phyloP scores from a whole-genome alignment of 83 land plant species.

The Larix sibirica region DNA sequence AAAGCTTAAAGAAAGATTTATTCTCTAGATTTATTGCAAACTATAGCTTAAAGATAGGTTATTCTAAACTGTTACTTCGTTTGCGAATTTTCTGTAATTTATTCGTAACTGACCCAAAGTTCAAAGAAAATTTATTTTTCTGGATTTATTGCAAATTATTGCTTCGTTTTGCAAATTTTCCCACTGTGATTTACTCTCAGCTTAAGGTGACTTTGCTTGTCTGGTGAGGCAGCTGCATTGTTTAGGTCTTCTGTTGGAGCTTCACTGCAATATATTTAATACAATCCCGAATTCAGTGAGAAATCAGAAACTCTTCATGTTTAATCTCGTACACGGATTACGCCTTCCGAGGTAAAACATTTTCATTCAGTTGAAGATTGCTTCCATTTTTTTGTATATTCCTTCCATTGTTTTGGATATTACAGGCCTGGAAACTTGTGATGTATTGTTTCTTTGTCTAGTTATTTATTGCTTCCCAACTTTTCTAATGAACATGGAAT shows the following conservation, averaged over 20 bases:
- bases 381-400: not conserved
- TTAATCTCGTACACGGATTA: slow-evolving; percentile 52
- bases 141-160: not conserved
- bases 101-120: not conserved
- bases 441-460: not conserved
- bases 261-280: slow-evolving; percentile 7
- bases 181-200: too few species aligned
- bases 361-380: not conserved
- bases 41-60: not conserved
- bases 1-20: too few species aligned
- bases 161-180: not conserved
- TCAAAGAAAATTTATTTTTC: not conserved
- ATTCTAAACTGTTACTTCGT: too few species aligned
- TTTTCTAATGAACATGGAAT: not conserved
- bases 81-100: not conserved
- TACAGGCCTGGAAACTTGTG: not conserved
- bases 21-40: too few species aligned
- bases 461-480: not conserved
- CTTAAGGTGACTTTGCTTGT: too few species aligned
- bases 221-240: slow-evolving; percentile 53
- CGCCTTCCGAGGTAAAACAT: slow-evolving; percentile 49
- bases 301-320: slow-evolving; percentile 36
- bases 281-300: slow-evolving; percentile 26
- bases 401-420: not conserved
- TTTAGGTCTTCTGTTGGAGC: slow-evolving; percentile 51